Evolutionary conservation across 1,284 basidiomycete genomes (phyloP).

Genomic region (Pterulicium gracile): DNA sequence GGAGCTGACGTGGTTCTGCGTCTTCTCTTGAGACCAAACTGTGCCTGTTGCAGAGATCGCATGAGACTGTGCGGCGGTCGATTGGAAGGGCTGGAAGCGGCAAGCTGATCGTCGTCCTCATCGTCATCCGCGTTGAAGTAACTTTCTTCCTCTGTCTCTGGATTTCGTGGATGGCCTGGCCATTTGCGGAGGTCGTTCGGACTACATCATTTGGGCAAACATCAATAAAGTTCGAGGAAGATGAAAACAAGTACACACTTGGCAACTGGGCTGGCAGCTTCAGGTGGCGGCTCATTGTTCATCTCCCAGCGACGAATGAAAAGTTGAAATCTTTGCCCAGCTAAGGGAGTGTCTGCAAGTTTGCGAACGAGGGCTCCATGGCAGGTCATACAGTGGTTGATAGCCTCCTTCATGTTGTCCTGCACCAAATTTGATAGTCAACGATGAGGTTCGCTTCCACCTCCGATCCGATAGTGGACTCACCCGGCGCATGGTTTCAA

Average conservation of each 20-base stretch:
- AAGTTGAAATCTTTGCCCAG: constrained; percentile 59
- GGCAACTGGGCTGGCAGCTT: constrained; percentile 36
- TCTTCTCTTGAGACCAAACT: constrained; percentile 42
- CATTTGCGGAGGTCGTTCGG: constrained; percentile 28
- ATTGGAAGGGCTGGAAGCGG: constrained; percentile 22
- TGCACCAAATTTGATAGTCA: constrained; percentile 19
- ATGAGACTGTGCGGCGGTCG: constrained; percentile 26
- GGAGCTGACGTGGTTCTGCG: constrained; percentile 32
- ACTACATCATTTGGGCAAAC: constrained; percentile 13
- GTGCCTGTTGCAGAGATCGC: constrained; percentile 22
- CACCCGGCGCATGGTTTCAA: constrained; percentile 84
- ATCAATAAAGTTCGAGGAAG: constrained; percentile 1
- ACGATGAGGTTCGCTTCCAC: constrained; percentile 2
- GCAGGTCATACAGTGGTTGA: constrained; percentile 76
- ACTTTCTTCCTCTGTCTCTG: constrained; percentile 73
- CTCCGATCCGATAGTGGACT: constrained; percentile 16
- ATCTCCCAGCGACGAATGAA: constrained; percentile 83
- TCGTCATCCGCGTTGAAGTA: constrained; percentile 84
- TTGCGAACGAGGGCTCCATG: constrained; percentile 58
- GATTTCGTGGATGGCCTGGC: constrained; percentile 37
- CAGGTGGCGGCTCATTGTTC: constrained; percentile 76
- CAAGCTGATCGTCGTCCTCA: constrained; percentile 42
- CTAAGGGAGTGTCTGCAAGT: constrained; percentile 51
- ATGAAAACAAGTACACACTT: constrained; percentile 28
- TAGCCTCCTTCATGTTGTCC: constrained; percentile 84